Percentiles rank a stretch among this genome's conserved stretches.
Conservation (phyloP, 805 yeast genomes). For the Kuraishia hungarica region DNA sequence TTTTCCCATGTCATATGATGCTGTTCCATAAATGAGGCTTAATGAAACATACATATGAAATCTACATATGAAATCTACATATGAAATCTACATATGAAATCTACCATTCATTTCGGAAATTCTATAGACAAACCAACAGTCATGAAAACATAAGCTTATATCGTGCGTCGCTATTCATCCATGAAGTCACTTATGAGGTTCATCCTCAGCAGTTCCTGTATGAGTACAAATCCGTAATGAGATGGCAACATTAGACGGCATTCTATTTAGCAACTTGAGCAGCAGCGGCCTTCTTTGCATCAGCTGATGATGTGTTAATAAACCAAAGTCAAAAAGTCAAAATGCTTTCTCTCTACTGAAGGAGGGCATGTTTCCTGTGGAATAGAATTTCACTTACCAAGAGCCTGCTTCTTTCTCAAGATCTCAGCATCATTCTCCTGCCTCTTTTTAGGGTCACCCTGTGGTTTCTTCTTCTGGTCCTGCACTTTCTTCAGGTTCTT, state of each 20-base stretch:
- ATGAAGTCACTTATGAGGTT: too few relatives aligned
- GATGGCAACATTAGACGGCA: too few relatives aligned
- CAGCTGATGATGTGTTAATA: constrained; percentile 14
- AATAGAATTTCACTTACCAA: constrained; percentile 56
- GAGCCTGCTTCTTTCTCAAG: constrained; percentile 82
- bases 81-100: too few relatives aligned
- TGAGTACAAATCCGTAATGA: background rate
- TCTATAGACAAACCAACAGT: background rate
- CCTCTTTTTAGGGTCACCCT: constrained; percentile 81
- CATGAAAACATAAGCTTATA: background rate
- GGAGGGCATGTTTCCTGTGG: too few relatives aligned
- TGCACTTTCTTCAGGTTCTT: constrained; percentile 79
- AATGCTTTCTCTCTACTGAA: constrained; percentile 5
- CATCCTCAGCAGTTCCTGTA: background rate
- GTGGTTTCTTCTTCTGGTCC: constrained; percentile 57
- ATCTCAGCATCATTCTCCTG: constrained; percentile 87
- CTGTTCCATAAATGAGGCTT: too few relatives aligned
- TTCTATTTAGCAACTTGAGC: constrained; percentile 9
- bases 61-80: too few relatives aligned
- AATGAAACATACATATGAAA: too few relatives aligned
- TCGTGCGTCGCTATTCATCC: background rate
- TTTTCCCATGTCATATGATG: too few relatives aligned
- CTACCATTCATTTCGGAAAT: too few relatives aligned
- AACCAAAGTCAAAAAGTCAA: background rate
- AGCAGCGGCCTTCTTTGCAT: constrained; percentile 24